Evolutionary conservation across 352 stramenopile species (phyloP), one percentile per base, ranked within the genome.

Genomic region (Phytophthora ramorum): DNA sequence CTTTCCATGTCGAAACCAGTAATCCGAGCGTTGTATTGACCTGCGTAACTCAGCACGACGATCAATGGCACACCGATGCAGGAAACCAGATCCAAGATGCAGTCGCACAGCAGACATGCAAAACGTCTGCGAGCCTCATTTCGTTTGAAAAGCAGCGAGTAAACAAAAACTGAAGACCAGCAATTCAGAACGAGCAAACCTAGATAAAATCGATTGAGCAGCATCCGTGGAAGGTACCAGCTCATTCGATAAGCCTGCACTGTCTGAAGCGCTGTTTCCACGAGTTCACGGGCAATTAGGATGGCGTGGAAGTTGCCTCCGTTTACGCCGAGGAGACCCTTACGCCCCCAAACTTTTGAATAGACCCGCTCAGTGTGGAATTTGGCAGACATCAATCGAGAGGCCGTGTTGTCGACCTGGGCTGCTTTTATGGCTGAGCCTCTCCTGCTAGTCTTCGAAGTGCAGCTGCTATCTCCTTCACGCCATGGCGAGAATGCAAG

Each of bases 161-260:
- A 58, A 0, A 69, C 19, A 9, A 69, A 20, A 4, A 49, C 24
- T 6, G 47, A 45, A 2, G 40, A 34, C 60, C 52, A 69, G 44
- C 51, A 69, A 30, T 69, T 69, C 7, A 63, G 12, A 14, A 71
- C 48, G 9, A 76, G 24, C 8, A 76, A 38, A 0, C 26, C 10
- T 7, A 70, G 58, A 13, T 65, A 70, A 26, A 74, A 54, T 3
- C 57, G 48, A 20, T 77, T 69, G 17, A 77, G 60, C 44, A 57
- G 66, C 4, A 56, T 30, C 4, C 43, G 56, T n/a, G 60, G 28
- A 12, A 69, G 60, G 13, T 52, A 57, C 34, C 26, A 45, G n/a
- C 60, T 69, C 60, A 69, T 69, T 7, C 38, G 26, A 35, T 69
- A 69, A 4, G 60, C 52, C 30, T 69, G 60, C 7, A 58, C 10